Evolutionary conservation across 192 early-diverging fungal species (phyloP).

Genomic region (Rhizoclosmatium sp.): DNA sequence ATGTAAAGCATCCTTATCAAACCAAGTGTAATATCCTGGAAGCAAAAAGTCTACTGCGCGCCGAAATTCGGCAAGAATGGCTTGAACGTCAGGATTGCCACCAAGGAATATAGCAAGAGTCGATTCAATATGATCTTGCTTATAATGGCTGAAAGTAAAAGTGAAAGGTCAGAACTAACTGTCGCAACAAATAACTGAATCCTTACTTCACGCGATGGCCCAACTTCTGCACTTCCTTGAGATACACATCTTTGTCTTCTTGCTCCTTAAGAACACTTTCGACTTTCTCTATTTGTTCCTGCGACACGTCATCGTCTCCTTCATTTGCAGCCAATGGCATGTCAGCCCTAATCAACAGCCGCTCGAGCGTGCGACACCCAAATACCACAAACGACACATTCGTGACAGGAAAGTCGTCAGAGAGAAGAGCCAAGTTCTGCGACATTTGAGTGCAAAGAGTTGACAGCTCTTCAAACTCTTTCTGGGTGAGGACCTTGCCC

Average conservation of each 20-base stretch:
- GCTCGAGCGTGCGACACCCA: slow-evolving; percentile 10
- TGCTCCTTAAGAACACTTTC: slow-evolving; percentile 7
- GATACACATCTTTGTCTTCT: slow-evolving; percentile 17
- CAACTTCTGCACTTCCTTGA: slow-evolving; percentile 7
- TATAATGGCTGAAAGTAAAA: slow-evolving; percentile 13
- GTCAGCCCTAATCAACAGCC: slow-evolving; percentile 3
- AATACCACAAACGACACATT: slow-evolving; percentile 21
- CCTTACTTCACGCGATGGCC: slow-evolving; percentile 15
- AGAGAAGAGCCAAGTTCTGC: slow-evolving; percentile 6
- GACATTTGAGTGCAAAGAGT: slow-evolving; percentile 22
- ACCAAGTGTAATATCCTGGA: slow-evolving; percentile 24
- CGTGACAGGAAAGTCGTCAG: slow-evolving; percentile 14
- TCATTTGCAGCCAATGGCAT: not conserved
- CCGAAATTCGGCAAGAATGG: slow-evolving; percentile 12
- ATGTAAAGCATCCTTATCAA: slow-evolving; percentile 16
- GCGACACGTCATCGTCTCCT: not conserved
- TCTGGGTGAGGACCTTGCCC: slow-evolving; percentile 6
- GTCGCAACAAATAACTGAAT: not conserved
- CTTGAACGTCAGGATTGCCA: slow-evolving; percentile 10
- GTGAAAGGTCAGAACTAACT: not conserved
- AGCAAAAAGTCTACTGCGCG: slow-evolving; percentile 24
- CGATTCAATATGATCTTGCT: not conserved
- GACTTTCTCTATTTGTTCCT: slow-evolving; percentile 1
- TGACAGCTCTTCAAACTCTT: slow-evolving; percentile 1
- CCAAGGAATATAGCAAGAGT: slow-evolving; percentile 23